Evolutionary conservation across 1,284 basidiomycete genomes (phyloP), one percentile per base, ranked within the genome.

Genomic region (Ceratorhiza oryzae-sativae): DNA sequence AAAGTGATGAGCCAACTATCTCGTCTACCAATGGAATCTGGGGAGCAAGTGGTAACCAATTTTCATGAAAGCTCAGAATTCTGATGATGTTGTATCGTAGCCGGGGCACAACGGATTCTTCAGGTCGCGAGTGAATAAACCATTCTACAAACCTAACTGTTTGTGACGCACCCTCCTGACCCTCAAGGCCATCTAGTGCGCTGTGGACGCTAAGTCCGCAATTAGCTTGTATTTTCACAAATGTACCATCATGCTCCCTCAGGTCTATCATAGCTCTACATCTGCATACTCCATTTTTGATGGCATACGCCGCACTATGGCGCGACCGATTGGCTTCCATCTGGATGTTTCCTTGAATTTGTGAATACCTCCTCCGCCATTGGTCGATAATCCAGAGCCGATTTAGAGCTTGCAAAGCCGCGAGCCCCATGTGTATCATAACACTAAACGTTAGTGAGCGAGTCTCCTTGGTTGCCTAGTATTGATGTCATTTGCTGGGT

Each of bases 241-340:
- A 51, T 23, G 4, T 25, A 10, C 36, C 30, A n/a, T n/a, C n/a
- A n/a, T n/a, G n/a, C 1, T 25, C 3, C 27, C 2, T 15, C 6
- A 71, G 51, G 72, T 73, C 27, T 73, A 73, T 27, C 72, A 73
- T 32, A 48, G 49, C 2, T 70, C 72, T 6, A 34, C 55, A 1
- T 61, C 67, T 34, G 63, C 72, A 4, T 25, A 39, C 15, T 68
- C 58, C 30, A 45, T 34, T 3, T 73, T 68, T 41, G 68, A 73
- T n/a, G 68, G 49, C 15, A 71, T 32, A 36, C 42, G 72, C 13
- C 56, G 67, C n/a, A 73, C 72, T 12, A 60, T 71, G 46, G 68
- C 62, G 23, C 72, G 71, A 23, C 56, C 68, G 3, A 49, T 63
- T n/a, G 58, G 63, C 10, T 61, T 36, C 36, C 39, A 71, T n/a